Conservation (phyloP, 129 eudicot species). For the Sambucus nigra region DNA sequence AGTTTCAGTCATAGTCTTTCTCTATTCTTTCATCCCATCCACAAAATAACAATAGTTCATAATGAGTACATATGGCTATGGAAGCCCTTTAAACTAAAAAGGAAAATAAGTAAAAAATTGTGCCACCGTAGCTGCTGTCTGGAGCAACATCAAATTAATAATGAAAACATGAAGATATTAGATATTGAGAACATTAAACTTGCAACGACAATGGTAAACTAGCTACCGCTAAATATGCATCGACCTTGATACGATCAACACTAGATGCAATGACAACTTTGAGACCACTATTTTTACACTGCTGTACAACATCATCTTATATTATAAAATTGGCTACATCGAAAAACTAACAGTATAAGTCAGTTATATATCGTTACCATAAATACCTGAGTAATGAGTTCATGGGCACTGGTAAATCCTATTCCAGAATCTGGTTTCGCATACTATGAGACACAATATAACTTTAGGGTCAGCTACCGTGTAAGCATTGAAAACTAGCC, state of each 20-base stretch:
- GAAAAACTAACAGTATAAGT: constrained; percentile 3
- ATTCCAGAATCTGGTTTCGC: constrained; percentile 96
- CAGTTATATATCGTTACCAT: background rate
- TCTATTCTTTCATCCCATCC: too few species aligned
- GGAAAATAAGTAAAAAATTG: too few species aligned
- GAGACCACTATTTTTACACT: constrained; percentile 89
- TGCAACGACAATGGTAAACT: constrained; percentile 76
- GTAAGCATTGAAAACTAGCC: background rate
- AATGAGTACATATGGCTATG: too few species aligned
- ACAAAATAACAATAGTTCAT: too few species aligned
- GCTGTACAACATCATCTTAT: constrained; percentile 16
- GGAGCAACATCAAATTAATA: too few species aligned
- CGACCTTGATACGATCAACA: constrained; percentile 91
- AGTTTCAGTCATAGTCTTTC: too few species aligned
- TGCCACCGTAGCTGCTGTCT: too few species aligned
- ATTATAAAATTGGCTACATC: too few species aligned
- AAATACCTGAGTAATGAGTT: constrained; percentile 71
- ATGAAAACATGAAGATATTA: too few species aligned
- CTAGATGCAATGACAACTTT: constrained; percentile 98
- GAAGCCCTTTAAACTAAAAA: too few species aligned
- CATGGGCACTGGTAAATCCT: constrained; percentile 94
- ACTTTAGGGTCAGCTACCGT: constrained; percentile 8
- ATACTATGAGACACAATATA: constrained; percentile 52
- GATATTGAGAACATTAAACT: too few species aligned
- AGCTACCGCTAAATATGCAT: constrained; percentile 90